A percentile compares a stretch with the other conserved stretches of the same genome.
These are phyloP conservation scores for Trichophyton equinum DNA, from an alignment of 2,329 filamentous ascomycete genomes.

Conservation along the genomic window DNA sequence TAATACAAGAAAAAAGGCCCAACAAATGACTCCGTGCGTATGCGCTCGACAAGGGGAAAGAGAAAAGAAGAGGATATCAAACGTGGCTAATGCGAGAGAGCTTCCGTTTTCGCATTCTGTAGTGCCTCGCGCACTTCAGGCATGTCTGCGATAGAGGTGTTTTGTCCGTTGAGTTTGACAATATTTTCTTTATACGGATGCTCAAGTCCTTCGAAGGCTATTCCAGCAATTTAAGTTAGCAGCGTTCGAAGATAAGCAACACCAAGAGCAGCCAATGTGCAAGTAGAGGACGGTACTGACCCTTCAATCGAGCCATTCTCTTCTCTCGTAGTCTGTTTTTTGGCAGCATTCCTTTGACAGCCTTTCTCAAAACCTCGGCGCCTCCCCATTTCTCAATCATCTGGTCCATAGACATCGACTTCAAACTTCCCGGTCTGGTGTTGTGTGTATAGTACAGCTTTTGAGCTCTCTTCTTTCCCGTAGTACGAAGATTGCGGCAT, in stretches of 20 bases:
- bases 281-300: conserved; percentile 27
- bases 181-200: conserved; percentile 91
- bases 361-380: conserved; percentile 76
- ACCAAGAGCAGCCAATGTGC: not conserved
- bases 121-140: conserved; percentile 29
- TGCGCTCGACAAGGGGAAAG: conserved; percentile 11
- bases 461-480: conserved; percentile 82
- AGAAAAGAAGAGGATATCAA: conserved; percentile 10
- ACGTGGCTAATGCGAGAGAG: conserved; percentile 9
- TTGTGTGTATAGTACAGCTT: conserved; percentile 95
- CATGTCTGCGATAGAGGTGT: conserved; percentile 22
- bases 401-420: conserved; percentile 83
- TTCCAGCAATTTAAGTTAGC: not conserved
- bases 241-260: not conserved
- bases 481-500: conserved; percentile 74
- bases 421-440: conserved; percentile 75
- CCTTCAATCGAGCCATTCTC: conserved; percentile 74
- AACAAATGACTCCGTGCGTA: conserved; percentile 4
- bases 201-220: conserved; percentile 77
- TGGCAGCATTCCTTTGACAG: conserved; percentile 92
- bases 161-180: conserved; percentile 54
- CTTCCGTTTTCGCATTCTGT: conserved; percentile 19
- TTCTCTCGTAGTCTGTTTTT: conserved; percentile 90
- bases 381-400: conserved; percentile 92
- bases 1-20: conserved; percentile 1